Evolutionary conservation across 371 early-diverging fungal genomes (phyloP).

Genomic region (Mucor sp.): DNA sequence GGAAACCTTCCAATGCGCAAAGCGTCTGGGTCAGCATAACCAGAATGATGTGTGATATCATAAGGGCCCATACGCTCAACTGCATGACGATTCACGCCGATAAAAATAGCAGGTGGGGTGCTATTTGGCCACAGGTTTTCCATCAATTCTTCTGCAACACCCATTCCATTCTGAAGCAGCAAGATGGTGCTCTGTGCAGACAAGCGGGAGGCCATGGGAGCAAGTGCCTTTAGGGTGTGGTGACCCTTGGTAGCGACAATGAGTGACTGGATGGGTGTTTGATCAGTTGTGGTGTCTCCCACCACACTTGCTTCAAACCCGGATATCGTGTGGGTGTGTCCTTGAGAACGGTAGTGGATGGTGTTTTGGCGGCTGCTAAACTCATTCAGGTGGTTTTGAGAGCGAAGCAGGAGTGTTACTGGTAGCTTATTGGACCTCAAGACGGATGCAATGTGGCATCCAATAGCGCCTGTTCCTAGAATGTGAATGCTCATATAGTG

Average conservation of each 20-base stretch:
- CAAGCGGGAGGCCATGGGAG: conserved; percentile 38
- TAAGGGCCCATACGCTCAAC: conserved; percentile 43
- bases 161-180: conserved; percentile 70
- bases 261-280: conserved; percentile 22
- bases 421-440: conserved; percentile 26
- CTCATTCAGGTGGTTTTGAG: conserved; percentile 20
- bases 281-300: background rate
- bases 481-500: conserved; percentile 49
- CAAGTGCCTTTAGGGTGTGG: conserved; percentile 48
- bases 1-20: conserved; percentile 35
- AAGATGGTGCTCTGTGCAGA: conserved; percentile 44
- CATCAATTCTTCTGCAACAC: conserved; percentile 54
- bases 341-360: conserved; percentile 28
- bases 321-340: background rate
- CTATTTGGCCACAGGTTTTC: conserved; percentile 31
- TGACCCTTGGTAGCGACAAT: conserved; percentile 52
- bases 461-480: conserved; percentile 51
- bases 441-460: conserved; percentile 38
- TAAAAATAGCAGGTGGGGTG: conserved; percentile 38
- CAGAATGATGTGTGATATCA: conserved; percentile 50
- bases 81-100: conserved; percentile 63
- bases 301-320: conserved; percentile 17
- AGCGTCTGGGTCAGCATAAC: conserved; percentile 39
- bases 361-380: conserved; percentile 24
- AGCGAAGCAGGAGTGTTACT: conserved; percentile 39